phyloP scores from a whole-genome alignment of 345 rosid genomes.

The Populus tremula region DNA sequence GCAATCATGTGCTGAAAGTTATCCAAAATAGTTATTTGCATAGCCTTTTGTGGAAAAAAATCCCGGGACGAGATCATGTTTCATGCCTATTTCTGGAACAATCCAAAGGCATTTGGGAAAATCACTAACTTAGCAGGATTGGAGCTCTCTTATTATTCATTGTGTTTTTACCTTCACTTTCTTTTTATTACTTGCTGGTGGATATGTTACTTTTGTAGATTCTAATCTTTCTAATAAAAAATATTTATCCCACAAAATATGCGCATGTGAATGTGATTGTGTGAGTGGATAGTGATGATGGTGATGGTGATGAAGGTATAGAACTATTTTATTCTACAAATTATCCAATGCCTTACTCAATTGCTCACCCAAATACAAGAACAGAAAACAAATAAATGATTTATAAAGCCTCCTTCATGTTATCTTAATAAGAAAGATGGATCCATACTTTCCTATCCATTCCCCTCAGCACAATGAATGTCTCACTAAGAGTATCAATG shows the following conservation, averaged over 20 bases:
- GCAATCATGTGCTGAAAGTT: background rate
- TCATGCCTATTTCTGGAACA: background rate
- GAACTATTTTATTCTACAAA: background rate
- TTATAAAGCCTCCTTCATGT: background rate
- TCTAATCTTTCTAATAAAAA: background rate
- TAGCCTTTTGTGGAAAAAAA: background rate
- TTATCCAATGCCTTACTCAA: background rate
- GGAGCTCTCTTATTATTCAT: background rate
- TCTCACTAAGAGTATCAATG: slow-evolving; percentile 81
- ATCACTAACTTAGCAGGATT: background rate
- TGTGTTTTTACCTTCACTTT: background rate
- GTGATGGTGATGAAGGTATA: too few relatives aligned
- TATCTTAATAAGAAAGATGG: slow-evolving; percentile 4
- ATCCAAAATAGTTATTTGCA: background rate
- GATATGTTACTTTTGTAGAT: background rate
- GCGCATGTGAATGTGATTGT: background rate
- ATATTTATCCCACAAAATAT: background rate
- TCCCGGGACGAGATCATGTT: background rate
- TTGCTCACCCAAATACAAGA: background rate
- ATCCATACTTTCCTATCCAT: slow-evolving; percentile 78
- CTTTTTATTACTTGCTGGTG: background rate
- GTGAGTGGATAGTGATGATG: background rate
- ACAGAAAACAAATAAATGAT: background rate
- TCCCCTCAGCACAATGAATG: slow-evolving; percentile 95
- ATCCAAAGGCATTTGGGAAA: background rate